phyloP scores from a whole-genome alignment of 306 rosid species.

The Nissolia schottii region DNA sequence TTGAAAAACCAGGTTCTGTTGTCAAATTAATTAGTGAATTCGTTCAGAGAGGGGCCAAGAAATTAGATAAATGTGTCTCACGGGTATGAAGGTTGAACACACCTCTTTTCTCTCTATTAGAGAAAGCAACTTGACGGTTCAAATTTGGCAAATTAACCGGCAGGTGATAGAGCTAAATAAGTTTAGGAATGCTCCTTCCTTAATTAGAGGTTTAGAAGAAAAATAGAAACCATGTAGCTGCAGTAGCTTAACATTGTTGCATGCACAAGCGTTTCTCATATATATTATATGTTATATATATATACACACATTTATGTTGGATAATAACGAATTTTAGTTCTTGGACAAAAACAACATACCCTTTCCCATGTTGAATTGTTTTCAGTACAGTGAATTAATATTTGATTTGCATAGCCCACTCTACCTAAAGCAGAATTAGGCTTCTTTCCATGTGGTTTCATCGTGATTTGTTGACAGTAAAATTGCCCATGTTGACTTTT shows the following conservation, averaged over 20 bases:
- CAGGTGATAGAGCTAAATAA: slow-evolving; percentile 8
- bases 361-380: background rate
- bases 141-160: slow-evolving; percentile 5
- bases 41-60: slow-evolving; percentile 39
- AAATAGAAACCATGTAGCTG: slow-evolving; percentile 4
- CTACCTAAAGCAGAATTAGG: background rate
- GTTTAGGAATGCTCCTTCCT: slow-evolving; percentile 15
- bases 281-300: too few species aligned
- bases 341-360: background rate
- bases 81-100: slow-evolving; percentile 25
- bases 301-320: background rate
- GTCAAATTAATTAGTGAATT: slow-evolving; percentile 59
- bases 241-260: background rate
- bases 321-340: slow-evolving; percentile 1
- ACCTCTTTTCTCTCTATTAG: background rate
- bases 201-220: background rate
- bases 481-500: background rate
- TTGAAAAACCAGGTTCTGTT: slow-evolving; percentile 65
- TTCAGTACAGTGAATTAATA: background rate
- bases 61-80: slow-evolving; percentile 29
- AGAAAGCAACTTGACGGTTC: slow-evolving; percentile 9
- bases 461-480: background rate
- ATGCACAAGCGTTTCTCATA: background rate
- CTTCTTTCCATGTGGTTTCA: background rate
- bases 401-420: background rate